These are phyloP conservation scores for Solanum virginianum DNA, from an alignment of 257 asterid genomes.

Conservation along the genomic window DNA sequence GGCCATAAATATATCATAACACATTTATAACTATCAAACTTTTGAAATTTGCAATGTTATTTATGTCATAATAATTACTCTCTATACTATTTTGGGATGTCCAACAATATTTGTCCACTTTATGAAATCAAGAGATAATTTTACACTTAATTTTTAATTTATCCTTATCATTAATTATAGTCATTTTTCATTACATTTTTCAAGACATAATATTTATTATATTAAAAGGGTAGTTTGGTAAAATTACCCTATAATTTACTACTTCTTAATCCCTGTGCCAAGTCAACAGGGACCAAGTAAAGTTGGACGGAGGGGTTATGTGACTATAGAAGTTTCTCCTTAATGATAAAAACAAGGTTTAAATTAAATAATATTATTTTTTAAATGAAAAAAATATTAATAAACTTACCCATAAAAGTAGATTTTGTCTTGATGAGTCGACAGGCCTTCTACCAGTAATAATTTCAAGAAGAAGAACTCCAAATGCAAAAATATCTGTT, in stretches of 20 bases:
- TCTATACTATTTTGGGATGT: too few species aligned
- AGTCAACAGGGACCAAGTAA: too few species aligned
- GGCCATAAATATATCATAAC: background rate
- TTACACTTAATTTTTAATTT: too few species aligned
- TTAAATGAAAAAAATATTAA: background rate
- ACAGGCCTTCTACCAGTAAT: slow-evolving; percentile 72
- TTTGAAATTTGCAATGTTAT: background rate
- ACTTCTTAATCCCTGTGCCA: too few species aligned
- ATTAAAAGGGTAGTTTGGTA: too few species aligned
- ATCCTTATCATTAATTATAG: too few species aligned
- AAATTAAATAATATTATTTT: background rate
- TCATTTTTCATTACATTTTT: too few species aligned
- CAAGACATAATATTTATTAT: too few species aligned
- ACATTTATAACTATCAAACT: rapidly evolving
- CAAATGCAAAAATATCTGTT: slow-evolving; percentile 73
- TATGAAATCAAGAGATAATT: too few species aligned
- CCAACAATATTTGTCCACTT: too few species aligned
- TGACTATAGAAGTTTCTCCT: background rate
- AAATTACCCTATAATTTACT: too few species aligned
- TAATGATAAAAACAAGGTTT: background rate
- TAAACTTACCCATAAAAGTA: slow-evolving; percentile 60
- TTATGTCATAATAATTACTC: rapidly evolving
- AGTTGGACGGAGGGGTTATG: too few species aligned
- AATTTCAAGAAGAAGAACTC: slow-evolving; percentile 75
- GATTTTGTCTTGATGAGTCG: slow-evolving; percentile 38